Base-by-base conservation (phyloP, 352 stramenopile species). In the Phytopythium delawarense region DNA sequence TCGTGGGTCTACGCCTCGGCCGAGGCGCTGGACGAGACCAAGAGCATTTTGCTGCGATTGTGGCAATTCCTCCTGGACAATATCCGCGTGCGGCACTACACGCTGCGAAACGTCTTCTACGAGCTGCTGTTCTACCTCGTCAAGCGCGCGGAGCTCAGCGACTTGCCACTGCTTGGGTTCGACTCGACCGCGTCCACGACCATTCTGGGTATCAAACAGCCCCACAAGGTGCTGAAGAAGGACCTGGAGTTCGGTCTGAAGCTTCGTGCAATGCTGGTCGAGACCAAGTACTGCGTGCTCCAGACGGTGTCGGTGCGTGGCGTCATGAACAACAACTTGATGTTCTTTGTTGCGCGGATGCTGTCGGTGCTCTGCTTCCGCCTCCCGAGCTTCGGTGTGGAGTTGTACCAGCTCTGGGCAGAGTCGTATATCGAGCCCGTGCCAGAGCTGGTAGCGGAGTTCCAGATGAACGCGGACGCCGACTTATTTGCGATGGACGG, bases 311-410 rank as follows among this genome's bases (percentile, higher is more conserved):
- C 81, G 12, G 87, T 96, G 5, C 85, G 86, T 49, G 87, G 87
- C 44, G 87, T 96, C 28, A 96, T 96, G 87, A 95, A 94, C 76
- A 95, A 95, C 75, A 96, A 96, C 61, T 66, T 96, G 20, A 94
- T 96, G 86, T 96, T 96, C 66, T 96, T 96, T 34, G 87, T 94
- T 30, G 87, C 85, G 13, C 70, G 87, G 55, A 95, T 96, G 80
- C 66, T 96, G 16, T 96, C 87, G 20, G 86, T 95, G 28, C 63
- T 96, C 25, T 95, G 85, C 55, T 96, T 96, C 56, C 82, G 87
- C 6, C 63, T 96, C 12, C 87, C 85, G 51, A 94, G 84, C 63
- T 96, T 94, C 63, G 87, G 87, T 44, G 85, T 96, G 1, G 87
- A 96, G 54, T 56, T 96, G 45, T 96, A 95, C 49, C 86, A 94